Conservation (phyloP, 73 alveolate genomes). For the Loxodes magnus region DNA sequence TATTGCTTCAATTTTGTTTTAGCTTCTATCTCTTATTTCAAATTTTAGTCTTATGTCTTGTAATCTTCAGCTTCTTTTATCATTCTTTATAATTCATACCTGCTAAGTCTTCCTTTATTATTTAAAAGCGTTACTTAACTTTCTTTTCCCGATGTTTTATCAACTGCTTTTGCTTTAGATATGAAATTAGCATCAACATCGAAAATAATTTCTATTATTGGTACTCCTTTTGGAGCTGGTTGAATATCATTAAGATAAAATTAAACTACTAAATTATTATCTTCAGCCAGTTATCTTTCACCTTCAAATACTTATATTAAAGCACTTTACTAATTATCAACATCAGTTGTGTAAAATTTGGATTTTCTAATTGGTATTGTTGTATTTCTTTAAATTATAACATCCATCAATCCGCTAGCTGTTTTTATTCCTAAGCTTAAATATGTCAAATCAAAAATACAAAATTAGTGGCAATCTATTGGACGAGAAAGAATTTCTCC, state of each 20-base stretch:
- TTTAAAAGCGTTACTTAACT: constrained; percentile 89
- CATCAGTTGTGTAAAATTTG: constrained; percentile 92
- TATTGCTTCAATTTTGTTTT: constrained; percentile 71
- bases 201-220: constrained; percentile 77
- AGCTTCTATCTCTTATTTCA: constrained; percentile 69
- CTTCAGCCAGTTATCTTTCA: constrained; percentile 91
- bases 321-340: constrained; percentile 94
- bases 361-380: constrained; percentile 82
- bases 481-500: constrained; percentile 53
- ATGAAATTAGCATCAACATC: constrained; percentile 84
- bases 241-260: constrained; percentile 88
- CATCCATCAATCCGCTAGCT: constrained; percentile 99
- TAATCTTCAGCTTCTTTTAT: constrained; percentile 77
- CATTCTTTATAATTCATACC: constrained; percentile 60
- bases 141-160: constrained; percentile 55
- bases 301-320: constrained; percentile 95
- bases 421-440: constrained; percentile 93
- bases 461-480: constrained; percentile 16
- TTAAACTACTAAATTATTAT: constrained; percentile 86
- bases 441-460: constrained; percentile 59
- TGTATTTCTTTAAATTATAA: constrained; percentile 85
- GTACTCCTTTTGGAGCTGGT: constrained; percentile 95
- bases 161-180: constrained; percentile 55
- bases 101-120: constrained; percentile 87
- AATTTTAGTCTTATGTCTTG: constrained; percentile 70